Evolutionary conservation across 768 basidiomycete species (phyloP).

Genomic region (Udeniomyces megalosporus): DNA sequence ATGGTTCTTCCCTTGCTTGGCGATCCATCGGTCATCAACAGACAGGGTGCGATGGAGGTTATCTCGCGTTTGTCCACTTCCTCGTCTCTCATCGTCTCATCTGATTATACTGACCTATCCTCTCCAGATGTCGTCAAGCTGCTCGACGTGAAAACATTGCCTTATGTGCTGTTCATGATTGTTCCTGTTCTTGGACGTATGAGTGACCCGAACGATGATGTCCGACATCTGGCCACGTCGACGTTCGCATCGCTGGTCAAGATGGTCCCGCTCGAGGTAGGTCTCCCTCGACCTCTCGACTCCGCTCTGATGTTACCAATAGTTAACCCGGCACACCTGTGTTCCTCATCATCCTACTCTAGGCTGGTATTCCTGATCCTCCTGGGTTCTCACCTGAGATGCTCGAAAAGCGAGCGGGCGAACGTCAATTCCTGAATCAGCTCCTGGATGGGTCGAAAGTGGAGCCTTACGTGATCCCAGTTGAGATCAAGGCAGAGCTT

Average conservation of each 20-base stretch:
- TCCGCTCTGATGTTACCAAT: neutral
- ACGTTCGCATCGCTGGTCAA: conserved; percentile 94
- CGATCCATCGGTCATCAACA: conserved; percentile 56
- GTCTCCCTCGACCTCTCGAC: too few species aligned
- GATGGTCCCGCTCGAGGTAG: conserved; percentile 92
- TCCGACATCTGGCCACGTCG: conserved; percentile 85
- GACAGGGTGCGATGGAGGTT: conserved; percentile 80
- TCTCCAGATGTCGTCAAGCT: conserved; percentile 68
- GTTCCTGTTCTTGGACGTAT: conserved; percentile 92
- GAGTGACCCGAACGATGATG: conserved; percentile 85
- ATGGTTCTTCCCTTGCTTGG: conserved; percentile 61
- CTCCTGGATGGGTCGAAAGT: conserved; percentile 90
- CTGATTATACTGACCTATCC: neutral
- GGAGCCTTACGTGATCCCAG: conserved; percentile 70
- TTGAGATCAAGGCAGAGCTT: conserved; percentile 77
- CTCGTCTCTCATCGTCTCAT: neutral
- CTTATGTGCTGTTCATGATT: conserved; percentile 91
- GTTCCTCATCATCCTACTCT: neutral
- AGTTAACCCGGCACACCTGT: neutral
- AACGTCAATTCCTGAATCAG: conserved; percentile 82
- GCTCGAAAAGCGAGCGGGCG: conserved; percentile 64
- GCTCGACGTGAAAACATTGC: conserved; percentile 83
- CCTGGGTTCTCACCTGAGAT: conserved; percentile 78
- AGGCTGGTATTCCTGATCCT: conserved; percentile 96
- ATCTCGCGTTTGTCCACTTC: conserved; percentile 59